Base-by-base conservation (phyloP, 257 asterid genomes). In the Plectranthus barbatus region DNA sequence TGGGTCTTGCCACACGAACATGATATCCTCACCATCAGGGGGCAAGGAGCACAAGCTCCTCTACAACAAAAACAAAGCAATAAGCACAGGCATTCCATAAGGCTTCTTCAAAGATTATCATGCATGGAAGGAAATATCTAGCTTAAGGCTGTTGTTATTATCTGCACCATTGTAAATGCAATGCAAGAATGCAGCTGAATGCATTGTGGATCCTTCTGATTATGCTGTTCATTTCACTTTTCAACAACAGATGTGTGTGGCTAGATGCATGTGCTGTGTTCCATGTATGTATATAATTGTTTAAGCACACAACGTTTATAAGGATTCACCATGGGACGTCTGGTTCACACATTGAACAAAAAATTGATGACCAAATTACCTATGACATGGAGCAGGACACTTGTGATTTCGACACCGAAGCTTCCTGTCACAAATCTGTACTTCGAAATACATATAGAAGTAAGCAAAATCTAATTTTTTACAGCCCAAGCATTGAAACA, bases 31-130 rank as follows among this genome's bases (percentile, higher is more conserved):
- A 91, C 97, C 91, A 81, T 88, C 76, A 88, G 56, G 0, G 95
- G 98, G 69, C 98, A 91, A 68, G 98, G 98, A 72, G 93, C 91
- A 75, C 98, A 88, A 34, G 83, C 80, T 68, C 98, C 98, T 83
- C 98, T 91, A 70, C 80, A 77, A 62, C 58, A 64, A 76, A 61
- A 74, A 77, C 13, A 79, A 64, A 70, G 26, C 37, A 67, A 71
- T 47, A 67, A 80, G 73, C 63, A 64, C 31, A 70, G 19, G 56
- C 24, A 26, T 26, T 51, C 62, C 23, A 53, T 44, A 12, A 3
- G 29, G 33, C 8, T 14, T 57, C 63, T 36, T 68, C 60, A 51
- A 59, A 29, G 21, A 40, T 48, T 48, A 31, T 36, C 7, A 23
- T 36, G 34, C 33, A 65, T 7, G 56, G 24, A 33, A 57, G 42